These are phyloP conservation scores for Raffaelea albimanens DNA, from an alignment of 2,329 filamentous ascomycete species.

Conservation along the genomic window DNA sequence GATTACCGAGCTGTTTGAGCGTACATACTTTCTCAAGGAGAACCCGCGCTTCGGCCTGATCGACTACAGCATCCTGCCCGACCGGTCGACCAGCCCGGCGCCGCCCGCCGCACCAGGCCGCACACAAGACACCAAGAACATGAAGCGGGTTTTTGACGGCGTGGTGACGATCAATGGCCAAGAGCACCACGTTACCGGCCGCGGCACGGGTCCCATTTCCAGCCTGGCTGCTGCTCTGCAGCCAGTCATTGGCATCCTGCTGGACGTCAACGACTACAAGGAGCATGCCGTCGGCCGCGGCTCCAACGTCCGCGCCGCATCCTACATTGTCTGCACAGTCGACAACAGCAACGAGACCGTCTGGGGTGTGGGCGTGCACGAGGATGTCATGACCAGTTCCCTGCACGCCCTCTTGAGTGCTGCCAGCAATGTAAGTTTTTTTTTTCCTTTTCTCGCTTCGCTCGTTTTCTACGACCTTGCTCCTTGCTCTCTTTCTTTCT, in stretches of 20 bases:
- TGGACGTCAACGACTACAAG: conserved; percentile 92
- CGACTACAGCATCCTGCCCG: conserved; percentile 84
- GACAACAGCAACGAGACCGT: conserved; percentile 59
- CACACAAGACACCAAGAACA: conserved; percentile 66
- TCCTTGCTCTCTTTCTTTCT: neutral
- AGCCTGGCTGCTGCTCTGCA: conserved; percentile 75
- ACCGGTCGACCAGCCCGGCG: conserved; percentile 67
- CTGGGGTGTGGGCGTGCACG: conserved; percentile 87
- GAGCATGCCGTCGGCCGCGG: conserved; percentile 85
- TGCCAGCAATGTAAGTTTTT: conserved; percentile 66
- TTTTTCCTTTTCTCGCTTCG: neutral
- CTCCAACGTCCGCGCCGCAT: conserved; percentile 80
- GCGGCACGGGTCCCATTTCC: conserved; percentile 85
- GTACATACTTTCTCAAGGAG: conserved; percentile 73
- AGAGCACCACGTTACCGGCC: conserved; percentile 69
- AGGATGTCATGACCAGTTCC: conserved; percentile 85
- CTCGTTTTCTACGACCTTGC: neutral
- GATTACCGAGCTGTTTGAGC: conserved; percentile 80
- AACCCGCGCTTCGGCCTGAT: conserved; percentile 80
- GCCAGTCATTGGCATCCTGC: conserved; percentile 62
- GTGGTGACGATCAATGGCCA: conserved; percentile 72
- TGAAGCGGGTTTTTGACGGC: conserved; percentile 75
- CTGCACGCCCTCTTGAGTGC: conserved; percentile 78
- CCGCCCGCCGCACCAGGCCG: conserved; percentile 54
- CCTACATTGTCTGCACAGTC: conserved; percentile 83